Conservation (phyloP, 441 rosid genomes). For the Sinapis alba region DNA sequence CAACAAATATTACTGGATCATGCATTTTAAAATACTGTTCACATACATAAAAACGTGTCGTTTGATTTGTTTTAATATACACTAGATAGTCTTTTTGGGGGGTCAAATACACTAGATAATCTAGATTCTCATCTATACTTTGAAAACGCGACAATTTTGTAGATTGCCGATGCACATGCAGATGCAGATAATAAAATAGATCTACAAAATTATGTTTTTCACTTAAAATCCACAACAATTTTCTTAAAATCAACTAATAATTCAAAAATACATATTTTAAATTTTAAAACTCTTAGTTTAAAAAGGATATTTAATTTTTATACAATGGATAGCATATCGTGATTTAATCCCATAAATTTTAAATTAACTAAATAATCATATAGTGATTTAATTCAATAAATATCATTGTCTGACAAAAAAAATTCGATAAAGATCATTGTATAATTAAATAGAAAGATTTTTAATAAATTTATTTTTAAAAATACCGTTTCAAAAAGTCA, state of each 20-base stretch:
- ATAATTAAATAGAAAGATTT: not conserved
- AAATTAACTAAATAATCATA: not conserved
- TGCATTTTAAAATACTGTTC: slow-evolving; percentile 3
- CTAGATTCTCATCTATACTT: not conserved
- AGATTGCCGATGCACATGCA: not conserved
- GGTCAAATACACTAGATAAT: not conserved
- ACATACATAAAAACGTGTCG: not conserved
- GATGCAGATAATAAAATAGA: not conserved
- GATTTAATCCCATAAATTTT: not conserved
- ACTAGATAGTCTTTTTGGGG: not conserved
- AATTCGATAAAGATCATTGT: not conserved
- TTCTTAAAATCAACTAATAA: not conserved
- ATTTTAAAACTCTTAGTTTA: too few species aligned
- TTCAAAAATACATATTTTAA: not conserved
- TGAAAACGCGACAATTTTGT: not conserved
- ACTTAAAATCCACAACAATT: too few species aligned
- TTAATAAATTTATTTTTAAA: not conserved
- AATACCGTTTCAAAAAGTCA: not conserved
- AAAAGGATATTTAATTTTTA: not conserved
- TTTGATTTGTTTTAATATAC: not conserved
- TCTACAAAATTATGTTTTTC: not conserved
- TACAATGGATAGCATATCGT: not conserved
- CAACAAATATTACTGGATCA: not conserved
- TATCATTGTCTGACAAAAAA: not conserved
- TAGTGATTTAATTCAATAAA: not conserved